These are phyloP conservation scores for Quercus ilex DNA, from an alignment of 306 rosid species.

Conservation along the genomic window DNA sequence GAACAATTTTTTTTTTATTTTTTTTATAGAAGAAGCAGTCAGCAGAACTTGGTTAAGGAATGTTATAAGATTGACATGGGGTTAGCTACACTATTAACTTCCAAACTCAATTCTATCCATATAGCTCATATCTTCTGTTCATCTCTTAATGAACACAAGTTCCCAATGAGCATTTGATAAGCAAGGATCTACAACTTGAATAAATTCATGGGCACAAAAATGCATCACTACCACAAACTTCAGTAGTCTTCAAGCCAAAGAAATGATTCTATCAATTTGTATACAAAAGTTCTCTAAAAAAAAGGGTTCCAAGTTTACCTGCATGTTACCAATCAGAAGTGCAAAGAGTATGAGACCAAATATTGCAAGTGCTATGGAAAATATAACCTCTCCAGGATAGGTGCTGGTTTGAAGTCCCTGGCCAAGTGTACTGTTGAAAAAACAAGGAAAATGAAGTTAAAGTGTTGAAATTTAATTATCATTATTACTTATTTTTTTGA, in stretches of 20 bases:
- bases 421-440: slow-evolving; percentile 82
- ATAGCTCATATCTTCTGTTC: neutral
- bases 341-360: slow-evolving; percentile 94
- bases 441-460: slow-evolving; percentile 16
- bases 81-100: neutral
- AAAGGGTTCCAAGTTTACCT: slow-evolving; percentile 51
- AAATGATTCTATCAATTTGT: neutral
- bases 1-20: too few relatives aligned
- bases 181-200: neutral
- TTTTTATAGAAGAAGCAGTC: neutral
- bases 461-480: neutral
- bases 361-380: slow-evolving; percentile 88
- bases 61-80: neutral
- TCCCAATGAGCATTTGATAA: neutral
- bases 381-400: slow-evolving; percentile 86
- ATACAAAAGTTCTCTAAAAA: neutral
- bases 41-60: neutral
- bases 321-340: slow-evolving; percentile 98
- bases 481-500: too few relatives aligned
- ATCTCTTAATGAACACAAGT: neutral
- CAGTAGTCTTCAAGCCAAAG: neutral
- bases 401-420: slow-evolving; percentile 97
- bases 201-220: slow-evolving; percentile 2
- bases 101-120: neutral
- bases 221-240: neutral